A percentile compares a stretch with the other conserved stretches of the same genome.
Evolutionary conservation across 345 rosid species (phyloP).

Genomic region (Citrus maxima): DNA sequence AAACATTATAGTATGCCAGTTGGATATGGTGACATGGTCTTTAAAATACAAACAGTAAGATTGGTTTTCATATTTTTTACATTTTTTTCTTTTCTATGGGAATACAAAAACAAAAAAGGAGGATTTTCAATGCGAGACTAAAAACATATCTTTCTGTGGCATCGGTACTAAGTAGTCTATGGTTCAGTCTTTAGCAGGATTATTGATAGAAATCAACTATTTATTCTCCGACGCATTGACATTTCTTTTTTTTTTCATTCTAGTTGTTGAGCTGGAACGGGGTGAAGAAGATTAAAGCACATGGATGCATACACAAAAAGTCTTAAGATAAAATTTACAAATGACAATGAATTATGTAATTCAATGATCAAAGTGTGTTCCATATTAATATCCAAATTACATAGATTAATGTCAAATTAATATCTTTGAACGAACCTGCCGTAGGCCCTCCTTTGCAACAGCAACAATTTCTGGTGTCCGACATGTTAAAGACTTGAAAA

Average conservation of each 20-base stretch:
- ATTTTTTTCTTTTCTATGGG: too few relatives aligned
- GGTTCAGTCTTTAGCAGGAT: too few relatives aligned
- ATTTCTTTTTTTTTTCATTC: too few relatives aligned
- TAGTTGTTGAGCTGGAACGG: too few relatives aligned
- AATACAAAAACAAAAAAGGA: too few relatives aligned
- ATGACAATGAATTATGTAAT: neutral
- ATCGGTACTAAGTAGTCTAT: too few relatives aligned
- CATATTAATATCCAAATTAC: neutral
- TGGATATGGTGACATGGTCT: neutral
- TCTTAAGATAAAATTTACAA: neutral
- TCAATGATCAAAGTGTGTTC: neutral
- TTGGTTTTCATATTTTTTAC: neutral
- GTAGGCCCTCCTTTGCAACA: constrained; percentile 96
- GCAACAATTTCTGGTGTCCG: constrained; percentile 94
- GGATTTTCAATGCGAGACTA: too few relatives aligned
- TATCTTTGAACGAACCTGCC: constrained; percentile 64
- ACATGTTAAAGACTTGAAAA: constrained; percentile 94
- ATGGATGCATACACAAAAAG: neutral
- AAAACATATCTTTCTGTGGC: too few relatives aligned
- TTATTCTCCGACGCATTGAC: too few relatives aligned
- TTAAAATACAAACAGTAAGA: neutral
- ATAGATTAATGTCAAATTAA: too few relatives aligned
- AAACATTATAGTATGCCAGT: neutral
- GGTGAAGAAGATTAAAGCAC: too few relatives aligned
- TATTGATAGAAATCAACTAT: too few relatives aligned